These are phyloP conservation scores for Cadophora luteo-olivacea DNA, from an alignment of 2,329 filamentous ascomycete species.

Conservation along the genomic window DNA sequence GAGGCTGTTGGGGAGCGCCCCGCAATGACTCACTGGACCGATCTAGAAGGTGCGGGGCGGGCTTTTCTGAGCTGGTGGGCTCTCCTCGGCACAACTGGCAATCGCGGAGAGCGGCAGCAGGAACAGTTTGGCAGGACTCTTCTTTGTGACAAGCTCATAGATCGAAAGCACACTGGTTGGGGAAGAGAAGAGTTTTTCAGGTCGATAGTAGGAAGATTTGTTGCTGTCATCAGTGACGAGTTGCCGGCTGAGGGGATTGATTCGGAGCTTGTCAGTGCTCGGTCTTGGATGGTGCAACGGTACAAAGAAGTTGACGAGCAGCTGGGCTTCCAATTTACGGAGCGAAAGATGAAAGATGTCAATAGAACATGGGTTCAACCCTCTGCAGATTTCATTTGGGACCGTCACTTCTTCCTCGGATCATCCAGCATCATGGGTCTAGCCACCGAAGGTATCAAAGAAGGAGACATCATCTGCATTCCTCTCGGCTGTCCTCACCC, in stretches of 20 bases:
- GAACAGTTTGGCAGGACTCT: not conserved
- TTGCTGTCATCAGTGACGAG: not conserved
- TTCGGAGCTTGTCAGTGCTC: not conserved
- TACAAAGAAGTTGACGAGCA: not conserved
- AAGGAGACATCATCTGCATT: constrained; percentile 17
- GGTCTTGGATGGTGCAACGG: not conserved
- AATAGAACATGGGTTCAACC: not conserved
- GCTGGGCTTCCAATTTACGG: not conserved
- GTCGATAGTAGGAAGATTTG: not conserved
- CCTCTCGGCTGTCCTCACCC: constrained; percentile 15
- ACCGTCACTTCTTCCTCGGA: constrained; percentile 1
- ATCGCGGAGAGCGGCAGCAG: not conserved
- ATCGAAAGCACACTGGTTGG: not conserved
- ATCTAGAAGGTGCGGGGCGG: not conserved
- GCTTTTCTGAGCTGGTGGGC: not conserved
- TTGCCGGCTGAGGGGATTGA: not conserved
- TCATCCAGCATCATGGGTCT: constrained; percentile 10
- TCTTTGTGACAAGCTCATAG: not conserved
- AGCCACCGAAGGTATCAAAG: not conserved
- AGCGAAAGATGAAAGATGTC: not conserved
- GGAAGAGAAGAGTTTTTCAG: not conserved
- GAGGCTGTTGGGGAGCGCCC: not conserved
- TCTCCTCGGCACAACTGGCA: not conserved
- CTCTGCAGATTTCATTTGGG: not conserved
- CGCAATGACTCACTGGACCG: not conserved